Evolutionary conservation across 306 rosid genomes (phyloP).

Genomic region (Gynostemma pentaphyllum): DNA sequence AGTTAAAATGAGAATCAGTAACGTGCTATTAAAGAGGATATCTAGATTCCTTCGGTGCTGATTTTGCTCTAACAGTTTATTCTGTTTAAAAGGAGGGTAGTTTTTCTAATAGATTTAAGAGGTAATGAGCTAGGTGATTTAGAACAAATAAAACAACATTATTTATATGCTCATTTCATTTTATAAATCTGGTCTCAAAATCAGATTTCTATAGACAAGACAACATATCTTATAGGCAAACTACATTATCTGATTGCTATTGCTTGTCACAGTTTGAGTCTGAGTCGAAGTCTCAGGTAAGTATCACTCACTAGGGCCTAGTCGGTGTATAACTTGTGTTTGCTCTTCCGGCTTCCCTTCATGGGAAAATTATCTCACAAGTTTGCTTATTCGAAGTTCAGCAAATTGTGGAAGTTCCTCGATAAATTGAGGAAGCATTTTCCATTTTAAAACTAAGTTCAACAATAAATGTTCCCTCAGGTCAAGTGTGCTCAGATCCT

Average conservation of each 20-base stretch:
- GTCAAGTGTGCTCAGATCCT: constrained; percentile 92
- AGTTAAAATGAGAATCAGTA: not conserved
- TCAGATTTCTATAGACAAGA: not conserved
- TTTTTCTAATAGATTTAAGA: not conserved
- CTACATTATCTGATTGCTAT: not conserved
- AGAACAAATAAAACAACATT: not conserved
- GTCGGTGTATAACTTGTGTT: not conserved
- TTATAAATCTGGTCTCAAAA: not conserved
- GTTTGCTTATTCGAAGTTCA: not conserved
- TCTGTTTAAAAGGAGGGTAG: too few species aligned
- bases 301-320: not conserved
- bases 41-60: not conserved
- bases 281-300: not conserved
- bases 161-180: not conserved
- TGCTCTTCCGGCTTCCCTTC: not conserved
- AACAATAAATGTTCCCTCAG: constrained; percentile 26
- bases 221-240: not conserved
- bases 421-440: not conserved
- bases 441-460: not conserved
- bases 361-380: not conserved
- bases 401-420: not conserved
- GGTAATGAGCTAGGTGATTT: not conserved
- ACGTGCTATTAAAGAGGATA: not conserved
- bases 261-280: not conserved
- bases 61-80: not conserved